Base-by-base conservation (phyloP, 345 rosid species). In the Brassica carinata region DNA sequence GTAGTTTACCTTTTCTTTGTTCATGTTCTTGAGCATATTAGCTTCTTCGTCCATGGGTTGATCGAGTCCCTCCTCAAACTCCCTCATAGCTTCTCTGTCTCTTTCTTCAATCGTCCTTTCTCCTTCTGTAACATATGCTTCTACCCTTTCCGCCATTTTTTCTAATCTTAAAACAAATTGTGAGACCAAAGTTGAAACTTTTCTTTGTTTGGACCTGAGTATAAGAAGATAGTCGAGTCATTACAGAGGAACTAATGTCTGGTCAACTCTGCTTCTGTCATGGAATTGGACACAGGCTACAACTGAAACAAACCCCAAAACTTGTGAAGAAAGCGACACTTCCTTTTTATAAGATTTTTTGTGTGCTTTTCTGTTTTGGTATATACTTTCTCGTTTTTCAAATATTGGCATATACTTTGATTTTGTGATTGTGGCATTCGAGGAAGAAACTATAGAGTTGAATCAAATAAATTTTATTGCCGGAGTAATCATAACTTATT, bases 31-130 rank as follows among this genome's bases (percentile, higher is more conserved):
- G 62, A 96, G 89, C 86, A 83, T 89, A 74, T 90, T 92, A 81
- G 99, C 98, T 82, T 96, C 98, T 74, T 93, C 98, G 72, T 96
- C 99, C 97, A 96, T 93, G 71, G 99, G 90, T 80, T 92, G 96
- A 86, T 96, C 99, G 85, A 93, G 92, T 76, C 87, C 89, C 85
- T 92, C 88, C 71, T 96, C 98, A 88, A 93, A 84, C 67, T 69
- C 94, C 97, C 97, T 90, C 97, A 92, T 92, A 55, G 88, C 88
- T 51, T 97, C 94, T 79, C 79, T 81, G 43, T 89, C 15, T 80
- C 83, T 89, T 53, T 36, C 77, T 64, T 85, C 86, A 75, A 79
- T 69, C 14, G 88, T 91, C 30, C 85, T 87, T 73, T 87, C 89
- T 71, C 86, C 83, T 76, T 88, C 93, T 23, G 31, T 66, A 67